phyloP scores from a whole-genome alignment of 2,329 filamentous ascomycete species.

The Pyrenochaeta sp. region DNA sequence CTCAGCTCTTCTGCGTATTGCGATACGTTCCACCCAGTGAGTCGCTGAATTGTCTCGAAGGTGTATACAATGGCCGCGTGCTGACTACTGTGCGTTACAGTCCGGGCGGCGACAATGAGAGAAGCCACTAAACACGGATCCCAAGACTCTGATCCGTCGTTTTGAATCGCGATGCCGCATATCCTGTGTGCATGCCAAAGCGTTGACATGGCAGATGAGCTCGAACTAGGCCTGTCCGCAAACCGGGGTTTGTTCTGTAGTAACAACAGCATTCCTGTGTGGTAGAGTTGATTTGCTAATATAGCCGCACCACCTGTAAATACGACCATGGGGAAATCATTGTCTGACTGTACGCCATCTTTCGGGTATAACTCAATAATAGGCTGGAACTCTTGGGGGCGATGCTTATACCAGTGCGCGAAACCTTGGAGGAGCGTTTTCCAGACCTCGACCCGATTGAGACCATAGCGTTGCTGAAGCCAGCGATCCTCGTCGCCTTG shows the following conservation, averaged over 20 bases:
- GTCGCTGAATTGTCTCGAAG: constrained; percentile 46
- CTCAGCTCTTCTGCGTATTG: constrained; percentile 20
- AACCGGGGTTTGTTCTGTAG: constrained; percentile 59
- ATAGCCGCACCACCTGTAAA: constrained; percentile 56
- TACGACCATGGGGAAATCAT: constrained; percentile 52
- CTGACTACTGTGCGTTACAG: constrained; percentile 59
- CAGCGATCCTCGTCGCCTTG: constrained; percentile 29
- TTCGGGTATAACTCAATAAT: constrained; percentile 42
- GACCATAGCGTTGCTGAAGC: constrained; percentile 26
- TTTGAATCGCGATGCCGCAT: constrained; percentile 59
- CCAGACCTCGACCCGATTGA: constrained; percentile 30
- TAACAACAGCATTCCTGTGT: constrained; percentile 62
- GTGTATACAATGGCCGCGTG: constrained; percentile 53
- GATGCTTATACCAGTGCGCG: constrained; percentile 27
- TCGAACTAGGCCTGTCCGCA: constrained; percentile 44
- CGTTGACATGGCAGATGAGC: constrained; percentile 49
- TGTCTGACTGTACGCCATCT: constrained; percentile 25
- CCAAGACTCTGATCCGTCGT: constrained; percentile 56
- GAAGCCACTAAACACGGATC: constrained; percentile 58
- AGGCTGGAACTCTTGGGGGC: constrained; percentile 33
- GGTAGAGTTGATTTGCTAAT: constrained; percentile 63
- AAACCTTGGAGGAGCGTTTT: constrained; percentile 21
- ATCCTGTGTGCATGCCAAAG: constrained; percentile 60
- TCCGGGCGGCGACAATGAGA: constrained; percentile 54
- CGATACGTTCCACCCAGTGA: constrained; percentile 54